Evolutionary conservation across 495 filamentous ascomycete genomes (phyloP).

Genomic region (Xylaria intraflava): DNA sequence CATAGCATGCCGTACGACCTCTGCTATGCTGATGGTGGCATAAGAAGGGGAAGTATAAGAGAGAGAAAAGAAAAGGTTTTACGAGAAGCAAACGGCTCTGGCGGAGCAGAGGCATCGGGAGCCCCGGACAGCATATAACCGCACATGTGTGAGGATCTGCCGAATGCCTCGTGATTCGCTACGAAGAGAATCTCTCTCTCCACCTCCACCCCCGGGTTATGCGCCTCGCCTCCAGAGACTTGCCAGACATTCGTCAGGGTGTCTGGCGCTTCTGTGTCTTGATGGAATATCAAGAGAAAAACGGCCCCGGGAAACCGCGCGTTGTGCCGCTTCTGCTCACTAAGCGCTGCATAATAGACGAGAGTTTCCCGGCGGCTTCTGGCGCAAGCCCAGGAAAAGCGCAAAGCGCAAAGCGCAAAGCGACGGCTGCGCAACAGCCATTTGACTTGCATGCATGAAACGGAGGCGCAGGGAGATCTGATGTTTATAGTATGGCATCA

Average conservation of each 20-base stretch:
- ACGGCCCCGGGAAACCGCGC: not conserved
- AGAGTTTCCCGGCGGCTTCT: slow-evolving; percentile 10
- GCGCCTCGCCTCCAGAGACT: not conserved
- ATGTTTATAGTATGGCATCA: not conserved
- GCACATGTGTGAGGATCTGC: not conserved
- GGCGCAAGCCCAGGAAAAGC: not conserved
- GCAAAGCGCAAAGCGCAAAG: not conserved
- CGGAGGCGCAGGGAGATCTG: slow-evolving; percentile 10
- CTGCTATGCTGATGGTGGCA: slow-evolving; percentile 1
- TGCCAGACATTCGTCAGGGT: not conserved
- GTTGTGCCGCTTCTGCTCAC: not conserved
- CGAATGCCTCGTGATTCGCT: not conserved
- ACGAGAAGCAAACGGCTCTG: not conserved
- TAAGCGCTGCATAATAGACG: not conserved
- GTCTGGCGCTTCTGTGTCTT: not conserved
- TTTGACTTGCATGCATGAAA: slow-evolving; percentile 17
- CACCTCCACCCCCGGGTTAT: not conserved
- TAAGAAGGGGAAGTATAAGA: not conserved
- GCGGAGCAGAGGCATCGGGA: not conserved
- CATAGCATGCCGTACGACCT: not conserved
- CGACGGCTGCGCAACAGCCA: slow-evolving; percentile 7
- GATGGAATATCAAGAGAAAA: not conserved
- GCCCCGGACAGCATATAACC: not conserved
- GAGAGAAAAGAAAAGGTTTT: not conserved
- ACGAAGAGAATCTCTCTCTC: not conserved